Evolutionary conservation across 1,284 basidiomycete species (phyloP), one percentile per base, ranked within the genome.

Genomic region (Agroathelia rolfsii): DNA sequence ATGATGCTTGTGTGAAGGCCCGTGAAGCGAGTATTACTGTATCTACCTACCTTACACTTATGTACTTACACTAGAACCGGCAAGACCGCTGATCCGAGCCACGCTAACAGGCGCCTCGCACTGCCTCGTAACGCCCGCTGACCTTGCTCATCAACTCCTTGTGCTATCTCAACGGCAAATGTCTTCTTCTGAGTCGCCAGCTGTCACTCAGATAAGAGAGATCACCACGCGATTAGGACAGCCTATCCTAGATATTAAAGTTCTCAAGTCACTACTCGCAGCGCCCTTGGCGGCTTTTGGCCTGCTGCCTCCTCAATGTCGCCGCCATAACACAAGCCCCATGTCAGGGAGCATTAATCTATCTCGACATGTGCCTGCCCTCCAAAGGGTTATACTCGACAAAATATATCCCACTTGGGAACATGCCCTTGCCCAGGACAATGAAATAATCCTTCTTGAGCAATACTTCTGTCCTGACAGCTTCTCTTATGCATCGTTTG

Each of bases 391-490:
- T 8, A 49, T 89, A n/a, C 47, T 89, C 13, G 67, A 72, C 39
- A 61, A 71, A 38, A 59, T 86, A 23, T 50, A 75, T 3, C 82
- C 83, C 0, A 68, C 72, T 14, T 92, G 88, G 81, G 67, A 74
- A 26, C 48, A 56, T 0, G 43, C 53, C 0, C 57, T 90, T n/a
- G 47, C 52, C 14, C 70, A 79, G 30, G 55, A 68, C 18, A 51
- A 62, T 9, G 53, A 58, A 10, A 53, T 55, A 14, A 40, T 51
- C 2, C 51, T 83, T 4, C 42, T 72, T 5, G 64, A 72, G 30
- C 75, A 80, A 40, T 83, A 75, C 51, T 82, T 87, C 49, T 74
- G 73, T 46, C 83, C 83, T 3, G 71, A 76, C 43, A 43, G 57
- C 13, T 69, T 76, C 47, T 64, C 57, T 8, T 72, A 66, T 40